phyloP scores from a whole-genome alignment of 441 rosid genomes.

The Flueggea neowawraea region DNA sequence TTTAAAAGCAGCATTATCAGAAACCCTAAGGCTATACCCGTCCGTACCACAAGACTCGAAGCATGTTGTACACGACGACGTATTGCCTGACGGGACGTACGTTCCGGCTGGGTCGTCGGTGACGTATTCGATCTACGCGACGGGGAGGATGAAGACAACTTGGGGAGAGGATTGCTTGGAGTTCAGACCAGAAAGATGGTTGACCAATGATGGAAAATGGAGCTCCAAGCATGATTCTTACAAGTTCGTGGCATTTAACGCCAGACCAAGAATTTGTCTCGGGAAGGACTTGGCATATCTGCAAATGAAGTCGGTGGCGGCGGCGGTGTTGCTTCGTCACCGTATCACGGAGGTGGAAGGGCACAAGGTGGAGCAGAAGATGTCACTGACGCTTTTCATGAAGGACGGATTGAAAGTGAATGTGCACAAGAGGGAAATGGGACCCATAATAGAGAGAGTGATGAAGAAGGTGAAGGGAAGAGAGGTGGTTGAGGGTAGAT shows the following conservation, averaged over 20 bases:
- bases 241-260: constrained; percentile 89
- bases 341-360: constrained; percentile 61
- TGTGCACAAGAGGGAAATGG: constrained; percentile 60
- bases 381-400: constrained; percentile 94
- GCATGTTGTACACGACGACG: constrained; percentile 75
- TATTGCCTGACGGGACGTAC: constrained; percentile 86
- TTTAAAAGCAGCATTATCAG: constrained; percentile 86
- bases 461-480: constrained; percentile 6
- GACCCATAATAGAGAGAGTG: constrained; percentile 28
- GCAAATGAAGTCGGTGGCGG: constrained; percentile 91
- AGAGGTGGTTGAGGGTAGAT: too few relatives aligned
- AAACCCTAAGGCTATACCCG: constrained; percentile 84
- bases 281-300: constrained; percentile 89
- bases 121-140: constrained; percentile 87
- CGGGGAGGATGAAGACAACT: constrained; percentile 80
- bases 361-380: constrained; percentile 91
- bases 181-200: constrained; percentile 86
- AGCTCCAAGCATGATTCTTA: constrained; percentile 66
- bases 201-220: constrained; percentile 52
- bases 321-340: constrained; percentile 76
- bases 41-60: constrained; percentile 97
- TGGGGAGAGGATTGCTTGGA: constrained; percentile 97
- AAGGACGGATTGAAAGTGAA: constrained; percentile 73
- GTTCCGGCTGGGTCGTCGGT: constrained; percentile 96
- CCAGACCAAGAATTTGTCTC: constrained; percentile 86